phyloP scores from a whole-genome alignment of 805 yeast genomes.

The Wickerhamiella siamensis region DNA sequence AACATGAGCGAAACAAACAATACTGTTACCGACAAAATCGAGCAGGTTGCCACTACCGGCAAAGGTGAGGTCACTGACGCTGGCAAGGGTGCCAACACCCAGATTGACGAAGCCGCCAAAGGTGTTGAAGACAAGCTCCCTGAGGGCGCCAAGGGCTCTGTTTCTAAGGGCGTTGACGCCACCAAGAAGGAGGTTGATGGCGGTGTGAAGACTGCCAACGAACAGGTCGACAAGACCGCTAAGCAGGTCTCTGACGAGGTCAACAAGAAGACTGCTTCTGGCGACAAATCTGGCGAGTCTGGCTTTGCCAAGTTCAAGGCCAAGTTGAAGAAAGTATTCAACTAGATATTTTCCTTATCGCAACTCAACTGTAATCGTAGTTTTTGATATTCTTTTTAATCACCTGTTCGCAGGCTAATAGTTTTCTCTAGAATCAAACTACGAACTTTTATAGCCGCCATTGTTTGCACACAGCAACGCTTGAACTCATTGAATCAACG shows the following conservation, averaged over 20 bases:
- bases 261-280: background rate
- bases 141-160: slow-evolving; percentile 3
- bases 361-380: background rate
- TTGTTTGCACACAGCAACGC: too few species aligned
- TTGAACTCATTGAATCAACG: too few species aligned
- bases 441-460: too few species aligned
- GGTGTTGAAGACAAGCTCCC: slow-evolving; percentile 8
- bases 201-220: background rate
- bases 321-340: slow-evolving; percentile 8
- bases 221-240: slow-evolving; percentile 2
- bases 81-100: slow-evolving; percentile 1
- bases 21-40: background rate
- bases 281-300: background rate
- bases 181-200: slow-evolving; percentile 3
- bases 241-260: slow-evolving; percentile 1
- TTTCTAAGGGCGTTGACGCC: slow-evolving; percentile 4
- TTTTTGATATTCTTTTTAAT: background rate
- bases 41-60: background rate
- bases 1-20: background rate
- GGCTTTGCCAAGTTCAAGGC: slow-evolving; percentile 6
- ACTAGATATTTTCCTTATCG: background rate
- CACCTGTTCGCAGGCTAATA: background rate
- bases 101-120: slow-evolving; percentile 2
- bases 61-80: background rate
- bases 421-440: too few species aligned